A percentile compares a stretch with the other conserved stretches of the same genome.
phyloP scores from a whole-genome alignment of 1,284 basidiomycete genomes.

The Tilletia horrida region DNA sequence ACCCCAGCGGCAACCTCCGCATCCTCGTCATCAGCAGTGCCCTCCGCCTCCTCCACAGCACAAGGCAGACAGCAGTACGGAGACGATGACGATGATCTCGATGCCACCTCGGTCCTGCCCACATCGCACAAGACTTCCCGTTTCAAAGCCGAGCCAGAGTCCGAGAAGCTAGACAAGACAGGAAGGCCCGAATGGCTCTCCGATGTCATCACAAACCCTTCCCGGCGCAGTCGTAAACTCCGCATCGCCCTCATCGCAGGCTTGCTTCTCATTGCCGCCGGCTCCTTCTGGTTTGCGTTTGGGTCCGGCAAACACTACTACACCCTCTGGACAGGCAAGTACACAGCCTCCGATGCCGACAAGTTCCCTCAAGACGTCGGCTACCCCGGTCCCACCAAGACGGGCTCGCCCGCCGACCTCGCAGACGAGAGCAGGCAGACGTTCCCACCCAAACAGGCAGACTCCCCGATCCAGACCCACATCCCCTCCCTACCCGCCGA shows the following conservation, averaged over 20 bases:
- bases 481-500: conserved; percentile 33
- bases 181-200: conserved; percentile 44
- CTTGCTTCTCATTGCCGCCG: conserved; percentile 29
- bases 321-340: conserved; percentile 16
- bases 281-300: conserved; percentile 41
- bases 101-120: not conserved
- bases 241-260: conserved; percentile 24
- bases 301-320: conserved; percentile 29
- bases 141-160: conserved; percentile 25
- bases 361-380: conserved; percentile 45
- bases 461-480: conserved; percentile 42
- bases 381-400: conserved; percentile 44
- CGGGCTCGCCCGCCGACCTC: conserved; percentile 39
- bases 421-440: conserved; percentile 46
- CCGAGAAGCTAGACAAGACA: conserved; percentile 39
- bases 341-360: conserved; percentile 28
- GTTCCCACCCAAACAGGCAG: conserved; percentile 33
- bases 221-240: conserved; percentile 26
- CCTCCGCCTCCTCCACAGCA: not conserved
- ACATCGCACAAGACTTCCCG: conserved; percentile 26
- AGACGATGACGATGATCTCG: conserved; percentile 19
- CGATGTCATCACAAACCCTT: conserved; percentile 27
- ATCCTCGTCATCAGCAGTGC: not conserved
- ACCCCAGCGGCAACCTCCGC: not conserved
- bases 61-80: not conserved